Evolutionary conservation across 495 filamentous ascomycete species (phyloP).

Genomic region (Pyronema domesticum): DNA sequence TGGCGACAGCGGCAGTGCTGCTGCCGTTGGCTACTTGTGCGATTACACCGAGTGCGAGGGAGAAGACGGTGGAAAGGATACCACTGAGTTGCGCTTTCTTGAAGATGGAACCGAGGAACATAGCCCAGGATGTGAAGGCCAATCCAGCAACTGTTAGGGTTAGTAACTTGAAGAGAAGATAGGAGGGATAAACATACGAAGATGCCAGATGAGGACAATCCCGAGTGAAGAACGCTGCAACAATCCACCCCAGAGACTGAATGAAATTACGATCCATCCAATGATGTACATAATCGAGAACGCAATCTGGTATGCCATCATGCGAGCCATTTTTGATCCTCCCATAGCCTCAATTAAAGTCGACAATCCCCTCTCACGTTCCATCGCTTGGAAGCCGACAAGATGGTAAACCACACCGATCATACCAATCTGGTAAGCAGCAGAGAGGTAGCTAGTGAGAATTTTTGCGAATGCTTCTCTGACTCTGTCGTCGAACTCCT

Average conservation of each 20-base stretch:
- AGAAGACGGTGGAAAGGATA: conserved; percentile 44
- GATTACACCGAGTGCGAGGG: conserved; percentile 48
- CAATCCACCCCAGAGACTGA: conserved; percentile 42
- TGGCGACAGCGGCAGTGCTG: conserved; percentile 38
- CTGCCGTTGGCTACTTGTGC: conserved; percentile 42
- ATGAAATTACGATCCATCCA: conserved; percentile 49
- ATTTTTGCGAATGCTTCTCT: conserved; percentile 31
- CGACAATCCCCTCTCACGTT: conserved; percentile 63
- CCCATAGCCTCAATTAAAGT: conserved; percentile 71
- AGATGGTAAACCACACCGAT: conserved; percentile 60
- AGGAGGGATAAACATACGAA: background rate
- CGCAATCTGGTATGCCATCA: conserved; percentile 48
- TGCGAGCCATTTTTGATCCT: conserved; percentile 50
- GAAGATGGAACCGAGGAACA: conserved; percentile 57
- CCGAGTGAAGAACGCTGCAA: conserved; percentile 42
- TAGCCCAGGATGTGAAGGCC: conserved; percentile 47
- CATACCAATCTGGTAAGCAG: conserved; percentile 49
- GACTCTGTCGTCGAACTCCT: conserved; percentile 44
- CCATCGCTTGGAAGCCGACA: conserved; percentile 55
- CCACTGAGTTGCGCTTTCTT: conserved; percentile 61
- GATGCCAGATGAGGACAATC: conserved; percentile 37
- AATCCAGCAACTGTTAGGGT: conserved; percentile 42
- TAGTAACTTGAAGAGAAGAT: conserved; percentile 18
- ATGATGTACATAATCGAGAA: conserved; percentile 51
- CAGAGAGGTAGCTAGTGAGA: conserved; percentile 49